A percentile compares a stretch with the other conserved stretches of the same genome.
phyloP scores from a whole-genome alignment of 306 rosid species.

The Quercus alba region DNA sequence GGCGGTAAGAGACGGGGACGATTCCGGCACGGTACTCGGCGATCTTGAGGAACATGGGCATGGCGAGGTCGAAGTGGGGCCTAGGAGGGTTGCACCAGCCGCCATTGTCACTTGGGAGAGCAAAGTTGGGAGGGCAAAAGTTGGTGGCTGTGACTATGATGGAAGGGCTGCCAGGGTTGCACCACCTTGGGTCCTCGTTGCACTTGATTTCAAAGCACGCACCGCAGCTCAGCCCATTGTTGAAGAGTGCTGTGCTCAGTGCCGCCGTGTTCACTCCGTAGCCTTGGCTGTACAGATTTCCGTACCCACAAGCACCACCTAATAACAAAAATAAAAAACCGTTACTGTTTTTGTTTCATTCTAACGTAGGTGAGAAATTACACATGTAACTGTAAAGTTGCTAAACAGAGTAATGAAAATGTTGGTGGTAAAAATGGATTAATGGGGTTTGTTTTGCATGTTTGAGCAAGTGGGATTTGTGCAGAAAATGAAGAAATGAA shows the following conservation, averaged over 20 bases:
- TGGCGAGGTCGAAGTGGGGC: slow-evolving; percentile 90
- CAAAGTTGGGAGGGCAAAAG: slow-evolving; percentile 92
- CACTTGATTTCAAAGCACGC: slow-evolving; percentile 92
- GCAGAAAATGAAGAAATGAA: background rate
- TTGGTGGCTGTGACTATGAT: slow-evolving; percentile 86
- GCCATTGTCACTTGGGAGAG: slow-evolving; percentile 80
- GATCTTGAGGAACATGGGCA: slow-evolving; percentile 97
- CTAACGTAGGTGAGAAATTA: background rate
- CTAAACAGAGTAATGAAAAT: background rate
- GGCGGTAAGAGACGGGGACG: slow-evolving; percentile 87
- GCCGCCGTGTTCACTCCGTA: slow-evolving; percentile 95
- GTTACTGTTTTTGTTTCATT: background rate
- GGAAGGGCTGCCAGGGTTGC: slow-evolving; percentile 86
- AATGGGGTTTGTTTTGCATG: no score
- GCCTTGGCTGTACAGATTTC: slow-evolving; percentile 93
- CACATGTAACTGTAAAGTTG: background rate
- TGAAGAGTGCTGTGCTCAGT: slow-evolving; percentile 88
- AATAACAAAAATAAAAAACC: background rate
- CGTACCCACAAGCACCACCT: slow-evolving; percentile 98
- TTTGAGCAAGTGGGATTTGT: no score
- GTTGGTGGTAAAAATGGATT: background rate
- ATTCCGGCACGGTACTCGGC: slow-evolving; percentile 97
- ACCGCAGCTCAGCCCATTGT: slow-evolving; percentile 84
- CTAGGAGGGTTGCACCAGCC: slow-evolving; percentile 99
- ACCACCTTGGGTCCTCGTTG: slow-evolving; percentile 70